These are phyloP conservation scores for Oxyria digyna DNA, from an alignment of 148 eudicot genomes.

Conservation along the genomic window DNA sequence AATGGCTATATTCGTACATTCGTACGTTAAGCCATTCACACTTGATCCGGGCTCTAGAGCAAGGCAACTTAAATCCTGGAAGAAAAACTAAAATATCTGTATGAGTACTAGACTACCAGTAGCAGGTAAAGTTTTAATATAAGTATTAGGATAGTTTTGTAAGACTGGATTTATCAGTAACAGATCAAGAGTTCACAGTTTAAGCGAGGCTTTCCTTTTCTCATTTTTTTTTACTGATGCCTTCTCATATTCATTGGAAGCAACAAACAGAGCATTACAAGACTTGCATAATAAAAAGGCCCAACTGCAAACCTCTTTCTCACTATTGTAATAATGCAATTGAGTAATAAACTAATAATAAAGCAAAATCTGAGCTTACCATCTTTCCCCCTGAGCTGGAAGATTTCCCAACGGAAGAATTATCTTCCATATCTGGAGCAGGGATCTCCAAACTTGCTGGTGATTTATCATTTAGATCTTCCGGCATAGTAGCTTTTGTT, in stretches of 20 bases:
- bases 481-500: background rate
- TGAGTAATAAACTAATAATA: background rate
- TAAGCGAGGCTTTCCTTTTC: background rate
- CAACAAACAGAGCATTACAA: background rate
- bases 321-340: background rate
- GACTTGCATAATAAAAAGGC: background rate
- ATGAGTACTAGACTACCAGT: background rate
- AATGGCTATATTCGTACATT: too few species aligned
- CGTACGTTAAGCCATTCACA: too few species aligned
- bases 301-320: background rate
- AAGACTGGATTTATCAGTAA: background rate
- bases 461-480: background rate
- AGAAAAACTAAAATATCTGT: background rate
- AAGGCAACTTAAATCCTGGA: background rate
- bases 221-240: background rate
- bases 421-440: conserved; percentile 1
- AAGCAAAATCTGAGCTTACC: background rate
- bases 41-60: too few species aligned
- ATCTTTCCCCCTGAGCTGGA: background rate
- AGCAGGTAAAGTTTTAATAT: background rate
- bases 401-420: background rate
- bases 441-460: background rate
- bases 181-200: background rate
- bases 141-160: background rate
- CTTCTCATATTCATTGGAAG: background rate